Evolutionary conservation across 2,329 filamentous ascomycete species (phyloP).

Genomic region (Aspergillus thermomutatus): DNA sequence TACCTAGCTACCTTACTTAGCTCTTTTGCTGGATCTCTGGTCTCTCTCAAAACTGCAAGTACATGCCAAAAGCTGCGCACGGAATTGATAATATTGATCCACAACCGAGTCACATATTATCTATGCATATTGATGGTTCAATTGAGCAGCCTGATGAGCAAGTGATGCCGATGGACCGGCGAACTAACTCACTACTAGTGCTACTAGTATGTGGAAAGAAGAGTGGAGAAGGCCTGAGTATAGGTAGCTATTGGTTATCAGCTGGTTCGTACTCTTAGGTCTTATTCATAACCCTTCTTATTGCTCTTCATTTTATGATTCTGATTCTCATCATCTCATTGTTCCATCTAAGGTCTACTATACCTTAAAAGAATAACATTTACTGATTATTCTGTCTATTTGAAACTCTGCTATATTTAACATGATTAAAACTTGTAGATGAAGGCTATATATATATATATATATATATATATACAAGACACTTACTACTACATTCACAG

Average conservation of each 20-base stretch:
- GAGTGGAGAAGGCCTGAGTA: background rate
- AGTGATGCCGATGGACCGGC: slow-evolving; percentile 14
- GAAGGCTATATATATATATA: too few species aligned
- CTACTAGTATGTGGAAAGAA: background rate
- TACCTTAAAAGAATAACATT: background rate
- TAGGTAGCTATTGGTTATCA: background rate
- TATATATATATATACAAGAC: too few species aligned
- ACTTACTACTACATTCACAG: background rate
- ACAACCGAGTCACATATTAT: background rate
- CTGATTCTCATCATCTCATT: background rate
- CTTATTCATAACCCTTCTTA: background rate
- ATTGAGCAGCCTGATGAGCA: slow-evolving; percentile 8
- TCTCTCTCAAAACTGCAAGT: background rate
- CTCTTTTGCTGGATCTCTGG: background rate
- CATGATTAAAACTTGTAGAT: too few species aligned
- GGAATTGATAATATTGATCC: background rate
- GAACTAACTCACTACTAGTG: slow-evolving; percentile 2
- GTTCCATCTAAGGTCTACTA: background rate
- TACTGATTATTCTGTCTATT: background rate
- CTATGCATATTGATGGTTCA: slow-evolving; percentile 1
- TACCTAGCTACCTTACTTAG: background rate
- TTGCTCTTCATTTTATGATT: background rate
- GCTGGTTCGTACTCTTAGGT: background rate
- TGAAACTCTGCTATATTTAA: too few species aligned
- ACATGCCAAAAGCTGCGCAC: background rate